phyloP scores from a whole-genome alignment of 2,329 filamentous ascomycete genomes.

The Talaromyces sp. region DNA sequence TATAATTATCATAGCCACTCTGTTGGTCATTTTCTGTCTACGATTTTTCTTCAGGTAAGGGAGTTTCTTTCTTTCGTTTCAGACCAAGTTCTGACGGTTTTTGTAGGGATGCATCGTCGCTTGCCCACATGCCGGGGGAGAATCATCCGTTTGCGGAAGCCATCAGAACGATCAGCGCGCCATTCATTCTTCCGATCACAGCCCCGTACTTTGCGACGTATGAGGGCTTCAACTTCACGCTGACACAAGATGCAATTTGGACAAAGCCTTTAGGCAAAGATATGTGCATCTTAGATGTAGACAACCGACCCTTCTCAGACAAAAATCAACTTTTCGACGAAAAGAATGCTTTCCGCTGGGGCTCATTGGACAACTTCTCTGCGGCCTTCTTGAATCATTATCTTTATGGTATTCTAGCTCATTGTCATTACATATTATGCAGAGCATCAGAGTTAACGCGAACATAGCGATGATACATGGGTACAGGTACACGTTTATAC shows the following conservation, averaged over 20 bases:
- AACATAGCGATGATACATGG: conserved; percentile 3
- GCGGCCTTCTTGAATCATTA: conserved; percentile 2
- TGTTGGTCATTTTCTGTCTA: too few species aligned
- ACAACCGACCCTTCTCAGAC: conserved; percentile 3
- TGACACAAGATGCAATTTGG: background rate
- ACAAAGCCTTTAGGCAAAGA: conserved; percentile 3
- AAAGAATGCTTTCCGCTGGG: background rate
- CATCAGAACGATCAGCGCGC: background rate
- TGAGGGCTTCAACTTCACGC: conserved; percentile 2
- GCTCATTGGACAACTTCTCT: conserved; percentile 3
- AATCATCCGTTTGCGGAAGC: conserved; percentile 3
- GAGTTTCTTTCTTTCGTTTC: background rate
- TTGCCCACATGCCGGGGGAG: background rate
- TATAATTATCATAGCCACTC: too few species aligned
- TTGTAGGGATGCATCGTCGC: too few species aligned
- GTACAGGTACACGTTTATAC: conserved; percentile 4
- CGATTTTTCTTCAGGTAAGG: too few species aligned
- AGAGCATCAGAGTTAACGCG: background rate
- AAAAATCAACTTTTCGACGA: conserved; percentile 2
- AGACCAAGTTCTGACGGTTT: too few species aligned
- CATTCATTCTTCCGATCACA: conserved; percentile 3
- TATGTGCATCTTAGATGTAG: conserved; percentile 3
- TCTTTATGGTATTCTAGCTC: background rate
- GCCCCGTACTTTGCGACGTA: conserved; percentile 4
- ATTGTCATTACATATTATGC: background rate